Conservation (phyloP, 164 flowering plant species). For the Pachysandra terminalis region DNA sequence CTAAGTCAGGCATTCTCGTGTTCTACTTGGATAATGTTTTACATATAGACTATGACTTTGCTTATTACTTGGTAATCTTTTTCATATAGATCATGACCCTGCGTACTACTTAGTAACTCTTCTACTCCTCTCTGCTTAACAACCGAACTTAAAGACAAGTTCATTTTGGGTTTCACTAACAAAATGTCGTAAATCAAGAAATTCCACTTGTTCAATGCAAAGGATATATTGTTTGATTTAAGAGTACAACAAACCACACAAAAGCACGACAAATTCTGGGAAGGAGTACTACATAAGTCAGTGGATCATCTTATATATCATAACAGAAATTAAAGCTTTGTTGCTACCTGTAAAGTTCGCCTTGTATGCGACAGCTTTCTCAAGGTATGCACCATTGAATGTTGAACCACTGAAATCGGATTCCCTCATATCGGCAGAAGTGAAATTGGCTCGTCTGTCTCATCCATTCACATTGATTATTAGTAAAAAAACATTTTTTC, state of each 20-base stretch:
- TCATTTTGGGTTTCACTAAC: background rate
- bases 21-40: background rate
- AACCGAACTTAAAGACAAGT: no score
- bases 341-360: conserved; percentile 82
- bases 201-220: background rate
- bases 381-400: conserved; percentile 97
- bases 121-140: no score
- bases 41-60: background rate
- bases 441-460: conserved; percentile 92
- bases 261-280: background rate
- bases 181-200: background rate
- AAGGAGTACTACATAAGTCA: no score
- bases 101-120: no score
- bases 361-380: conserved; percentile 96
- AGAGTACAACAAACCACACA: background rate
- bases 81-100: no score
- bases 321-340: background rate
- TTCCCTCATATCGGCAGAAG: conserved; percentile 97
- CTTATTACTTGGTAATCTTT: background rate
- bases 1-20: background rate
- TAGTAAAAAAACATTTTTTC: background rate
- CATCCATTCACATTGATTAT: conserved; percentile 13
- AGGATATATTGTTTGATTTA: background rate
- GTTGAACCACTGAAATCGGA: conserved; percentile 97
- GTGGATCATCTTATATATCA: no score